Conservation (phyloP, 2,329 filamentous ascomycete species). For the Verticillium tricorpus region DNA sequence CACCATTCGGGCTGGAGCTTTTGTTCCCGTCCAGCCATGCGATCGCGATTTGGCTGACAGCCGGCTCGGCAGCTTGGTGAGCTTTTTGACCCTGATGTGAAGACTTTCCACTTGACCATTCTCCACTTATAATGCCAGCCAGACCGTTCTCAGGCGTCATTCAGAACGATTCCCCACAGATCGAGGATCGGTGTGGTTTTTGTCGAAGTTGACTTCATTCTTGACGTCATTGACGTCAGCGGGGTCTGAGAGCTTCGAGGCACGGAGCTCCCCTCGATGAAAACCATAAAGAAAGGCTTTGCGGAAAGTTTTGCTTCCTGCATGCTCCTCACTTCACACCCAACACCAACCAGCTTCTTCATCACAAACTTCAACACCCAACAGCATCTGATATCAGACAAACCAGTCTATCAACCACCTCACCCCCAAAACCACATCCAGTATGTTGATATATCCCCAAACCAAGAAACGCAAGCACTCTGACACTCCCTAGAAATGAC, state of each 20-base stretch:
- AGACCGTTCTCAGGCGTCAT: not conserved
- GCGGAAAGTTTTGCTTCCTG: too few species aligned
- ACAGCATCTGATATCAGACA: too few species aligned
- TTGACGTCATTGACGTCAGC: constrained; percentile 16
- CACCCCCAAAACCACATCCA: not conserved
- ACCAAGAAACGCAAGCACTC: not conserved
- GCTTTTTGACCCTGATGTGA: not conserved
- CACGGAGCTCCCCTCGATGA: not conserved
- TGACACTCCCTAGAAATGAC: constrained; percentile 1
- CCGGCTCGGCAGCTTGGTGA: not conserved
- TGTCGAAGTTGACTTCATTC: constrained; percentile 9
- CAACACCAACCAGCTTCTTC: not conserved
- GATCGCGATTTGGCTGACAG: not conserved
- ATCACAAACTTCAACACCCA: not conserved
- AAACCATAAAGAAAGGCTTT: not conserved
- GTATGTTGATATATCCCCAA: not conserved
- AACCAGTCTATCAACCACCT: not conserved
- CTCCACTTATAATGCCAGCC: constrained; percentile 6
- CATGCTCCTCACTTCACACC: too few species aligned
- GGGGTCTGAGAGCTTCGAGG: not conserved
- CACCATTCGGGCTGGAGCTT: constrained; percentile 2
- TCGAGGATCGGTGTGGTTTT: constrained; percentile 1
- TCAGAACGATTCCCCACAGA: constrained; percentile 6
- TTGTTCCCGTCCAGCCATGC: constrained; percentile 3
- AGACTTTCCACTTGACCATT: not conserved